phyloP scores from a whole-genome alignment of 768 basidiomycete species.

The Pulveroboletus sp. region DNA sequence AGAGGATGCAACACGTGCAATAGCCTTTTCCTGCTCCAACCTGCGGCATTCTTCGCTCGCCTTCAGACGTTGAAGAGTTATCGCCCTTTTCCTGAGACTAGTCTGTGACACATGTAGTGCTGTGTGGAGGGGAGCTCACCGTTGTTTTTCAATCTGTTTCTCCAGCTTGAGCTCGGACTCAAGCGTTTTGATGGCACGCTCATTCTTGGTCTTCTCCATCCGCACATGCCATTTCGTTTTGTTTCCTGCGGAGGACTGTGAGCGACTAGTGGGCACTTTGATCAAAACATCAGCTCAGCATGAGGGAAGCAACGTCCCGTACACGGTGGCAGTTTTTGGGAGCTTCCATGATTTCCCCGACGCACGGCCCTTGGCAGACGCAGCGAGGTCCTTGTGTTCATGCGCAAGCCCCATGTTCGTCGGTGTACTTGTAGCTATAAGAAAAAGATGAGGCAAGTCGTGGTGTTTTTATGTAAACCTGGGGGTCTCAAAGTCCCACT shows the following conservation, averaged over 20 bases:
- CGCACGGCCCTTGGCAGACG: slow-evolving; percentile 60
- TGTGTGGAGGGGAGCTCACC: slow-evolving; percentile 35
- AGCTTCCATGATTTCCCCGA: slow-evolving; percentile 71
- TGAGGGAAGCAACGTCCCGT: slow-evolving; percentile 15
- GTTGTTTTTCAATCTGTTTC: slow-evolving; percentile 60
- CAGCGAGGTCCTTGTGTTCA: slow-evolving; percentile 36
- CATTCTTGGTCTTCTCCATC: slow-evolving; percentile 63
- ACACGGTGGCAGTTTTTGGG: slow-evolving; percentile 49
- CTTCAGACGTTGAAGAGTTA: slow-evolving; percentile 66
- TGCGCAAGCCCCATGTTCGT: not conserved
- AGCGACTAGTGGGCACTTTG: slow-evolving; percentile 43
- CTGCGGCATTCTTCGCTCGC: slow-evolving; percentile 69
- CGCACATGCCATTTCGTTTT: slow-evolving; percentile 70
- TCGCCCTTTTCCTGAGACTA: slow-evolving; percentile 51
- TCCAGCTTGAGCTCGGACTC: slow-evolving; percentile 72
- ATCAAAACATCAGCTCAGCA: slow-evolving; percentile 2
- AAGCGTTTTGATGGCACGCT: slow-evolving; percentile 67
- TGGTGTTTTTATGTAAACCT: slow-evolving; percentile 24
- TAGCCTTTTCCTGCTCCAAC: slow-evolving; percentile 38
- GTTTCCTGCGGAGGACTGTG: slow-evolving; percentile 59
- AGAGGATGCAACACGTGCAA: slow-evolving; percentile 5
- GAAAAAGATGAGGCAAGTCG: slow-evolving; percentile 9
- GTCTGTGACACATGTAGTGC: not conserved
- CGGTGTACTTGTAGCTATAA: too few relatives aligned
- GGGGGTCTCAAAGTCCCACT: not conserved